These are phyloP conservation scores for Hortaea werneckii DNA, from an alignment of 2,329 filamentous ascomycete species.

Conservation along the genomic window DNA sequence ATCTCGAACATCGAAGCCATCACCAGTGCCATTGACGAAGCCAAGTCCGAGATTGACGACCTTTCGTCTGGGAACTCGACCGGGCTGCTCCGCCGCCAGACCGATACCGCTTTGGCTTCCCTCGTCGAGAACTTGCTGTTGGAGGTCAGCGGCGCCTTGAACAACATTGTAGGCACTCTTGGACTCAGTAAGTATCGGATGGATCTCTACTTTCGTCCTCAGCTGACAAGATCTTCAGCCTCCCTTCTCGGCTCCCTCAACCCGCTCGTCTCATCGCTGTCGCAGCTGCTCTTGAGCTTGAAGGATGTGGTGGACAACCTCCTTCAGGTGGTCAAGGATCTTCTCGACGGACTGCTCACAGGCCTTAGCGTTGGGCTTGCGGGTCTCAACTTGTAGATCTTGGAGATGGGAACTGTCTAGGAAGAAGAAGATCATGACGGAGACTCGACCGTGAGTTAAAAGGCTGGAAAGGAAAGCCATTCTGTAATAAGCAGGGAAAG, in stretches of 20 bases:
- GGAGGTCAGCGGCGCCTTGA: constrained; percentile 8
- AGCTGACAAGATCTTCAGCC: constrained; percentile 3
- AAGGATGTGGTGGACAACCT: constrained; percentile 7
- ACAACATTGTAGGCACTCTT: constrained; percentile 7
- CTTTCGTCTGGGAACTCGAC: neutral
- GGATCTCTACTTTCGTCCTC: no score
- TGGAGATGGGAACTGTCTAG: neutral
- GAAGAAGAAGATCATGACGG: neutral
- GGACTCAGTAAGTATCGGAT: constrained; percentile 5
- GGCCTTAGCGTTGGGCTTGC: constrained; percentile 7
- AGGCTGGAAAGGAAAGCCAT: neutral
- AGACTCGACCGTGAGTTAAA: neutral
- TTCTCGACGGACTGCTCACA: constrained; percentile 7
- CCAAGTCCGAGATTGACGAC: constrained; percentile 1
- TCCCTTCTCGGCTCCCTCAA: constrained; percentile 5
- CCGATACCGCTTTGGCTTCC: constrained; percentile 4
- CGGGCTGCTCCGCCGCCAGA: constrained; percentile 3
- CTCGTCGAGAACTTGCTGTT: constrained; percentile 7
- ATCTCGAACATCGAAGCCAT: constrained; percentile 6
- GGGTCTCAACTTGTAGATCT: constrained; percentile 3
- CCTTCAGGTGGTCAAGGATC: constrained; percentile 4
- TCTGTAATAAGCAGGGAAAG: neutral
- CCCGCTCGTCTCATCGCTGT: constrained; percentile 7
- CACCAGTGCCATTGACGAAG: constrained; percentile 5
- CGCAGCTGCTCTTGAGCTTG: constrained; percentile 7